A percentile compares a stretch with the other conserved stretches of the same genome.
Evolutionary conservation across 1,284 basidiomycete species (phyloP).

Genomic region (Laetiporus sulphureus): DNA sequence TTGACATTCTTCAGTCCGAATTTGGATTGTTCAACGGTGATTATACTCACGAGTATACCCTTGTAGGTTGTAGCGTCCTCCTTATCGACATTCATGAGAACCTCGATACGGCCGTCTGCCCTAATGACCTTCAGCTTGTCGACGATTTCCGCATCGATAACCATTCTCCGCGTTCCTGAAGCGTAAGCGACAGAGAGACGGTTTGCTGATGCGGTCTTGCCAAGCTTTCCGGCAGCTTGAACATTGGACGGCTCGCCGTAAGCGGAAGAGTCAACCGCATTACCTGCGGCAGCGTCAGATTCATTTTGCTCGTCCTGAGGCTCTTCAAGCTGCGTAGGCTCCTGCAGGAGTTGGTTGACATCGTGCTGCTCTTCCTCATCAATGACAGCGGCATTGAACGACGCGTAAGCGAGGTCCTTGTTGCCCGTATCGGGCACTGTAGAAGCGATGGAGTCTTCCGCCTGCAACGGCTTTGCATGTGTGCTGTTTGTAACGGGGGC

Average conservation of each 20-base stretch:
- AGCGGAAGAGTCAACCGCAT: conserved; percentile 7
- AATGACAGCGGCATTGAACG: conserved; percentile 19
- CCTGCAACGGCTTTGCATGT: conserved; percentile 26
- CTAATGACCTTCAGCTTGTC: conserved; percentile 78
- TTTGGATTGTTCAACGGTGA: conserved; percentile 6
- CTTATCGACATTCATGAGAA: conserved; percentile 55
- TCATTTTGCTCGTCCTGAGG: conserved; percentile 9
- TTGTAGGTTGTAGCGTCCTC: conserved; percentile 53
- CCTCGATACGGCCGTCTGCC: conserved; percentile 81
- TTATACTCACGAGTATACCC: conserved; percentile 62
- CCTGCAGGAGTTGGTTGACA: not conserved
- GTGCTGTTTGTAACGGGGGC: conserved; percentile 9
- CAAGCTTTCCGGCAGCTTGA: conserved; percentile 13
- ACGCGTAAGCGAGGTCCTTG: conserved; percentile 22
- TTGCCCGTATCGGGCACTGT: conserved; percentile 41
- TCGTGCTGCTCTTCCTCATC: conserved; percentile 8
- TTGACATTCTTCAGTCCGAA: too few relatives aligned
- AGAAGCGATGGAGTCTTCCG: conserved; percentile 36
- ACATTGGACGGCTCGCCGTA: conserved; percentile 7
- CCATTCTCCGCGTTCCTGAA: conserved; percentile 77
- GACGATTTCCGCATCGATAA: conserved; percentile 86
- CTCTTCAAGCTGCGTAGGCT: conserved; percentile 12
- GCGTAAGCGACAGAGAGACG: conserved; percentile 94
- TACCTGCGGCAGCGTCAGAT: conserved; percentile 1
- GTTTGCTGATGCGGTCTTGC: conserved; percentile 57